Evolutionary conservation across 2,329 filamentous ascomycete species (phyloP), one percentile per base, ranked within the genome.

Genomic region (Claviceps sp.): DNA sequence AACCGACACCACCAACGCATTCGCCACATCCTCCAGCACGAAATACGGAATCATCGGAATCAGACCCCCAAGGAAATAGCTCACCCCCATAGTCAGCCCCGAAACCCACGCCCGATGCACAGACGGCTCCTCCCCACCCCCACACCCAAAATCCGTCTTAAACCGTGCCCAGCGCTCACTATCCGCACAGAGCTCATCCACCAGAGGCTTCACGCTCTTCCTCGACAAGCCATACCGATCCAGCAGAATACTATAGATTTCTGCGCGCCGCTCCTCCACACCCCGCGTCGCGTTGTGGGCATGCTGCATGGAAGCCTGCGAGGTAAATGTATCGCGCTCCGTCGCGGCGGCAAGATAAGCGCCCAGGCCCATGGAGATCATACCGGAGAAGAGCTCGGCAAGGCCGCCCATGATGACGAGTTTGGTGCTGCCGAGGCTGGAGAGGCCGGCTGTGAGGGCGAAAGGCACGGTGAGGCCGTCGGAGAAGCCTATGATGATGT

Each of bases 381-480:
- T 81, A 17, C 86, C 85, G 0, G 83, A 82, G 62, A 87, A 84
- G 48, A 89, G 74, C 70, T 89, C 85, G 4, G 85, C 85, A 34
- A 87, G 71, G 6, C 85, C 85, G 50, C 82, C 85, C 56, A 85
- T 80, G 54, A 91, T 79, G 57, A 85, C 82, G 4, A 84, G 76
- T 48, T 74, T 76, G 37, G 80, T 81, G 62, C 79, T 73, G n/a
- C 81, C 81, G 46, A 85, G 70, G 49, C 75, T 76, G 2, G 80
- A 82, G 1, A 90, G 73, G 14, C 86, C 86, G 0, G 87, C 86
- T 0, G 84, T 89, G 40, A 90, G 72, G 16, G 86, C 86, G 59
- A 90, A 90, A 0, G 86, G 86, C 0, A 90, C 86, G 0, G 86
- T 90, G 58, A 90, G 74, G 16, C 86, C 86, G 61, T 90, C 86